These are phyloP conservation scores for Ogataea thermomethanolica DNA, from an alignment of 805 yeast genomes.

Conservation along the genomic window DNA sequence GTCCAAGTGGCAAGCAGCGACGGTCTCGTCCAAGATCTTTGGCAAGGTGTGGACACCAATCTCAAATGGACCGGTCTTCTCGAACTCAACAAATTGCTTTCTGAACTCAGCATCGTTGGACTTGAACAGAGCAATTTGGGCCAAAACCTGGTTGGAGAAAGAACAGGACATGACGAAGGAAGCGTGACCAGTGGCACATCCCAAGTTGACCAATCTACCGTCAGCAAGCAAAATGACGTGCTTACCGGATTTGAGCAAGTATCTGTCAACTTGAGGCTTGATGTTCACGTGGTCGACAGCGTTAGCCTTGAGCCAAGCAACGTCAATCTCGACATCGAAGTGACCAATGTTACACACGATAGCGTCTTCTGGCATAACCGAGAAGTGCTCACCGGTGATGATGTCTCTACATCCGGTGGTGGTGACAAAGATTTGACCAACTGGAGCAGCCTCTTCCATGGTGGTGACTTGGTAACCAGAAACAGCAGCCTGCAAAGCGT, in stretches of 20 bases:
- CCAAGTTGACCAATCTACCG: slow-evolving; percentile 98
- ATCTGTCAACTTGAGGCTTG: slow-evolving; percentile 99
- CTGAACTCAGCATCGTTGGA: slow-evolving; percentile 79
- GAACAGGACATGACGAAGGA: slow-evolving; percentile 99
- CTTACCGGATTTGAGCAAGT: slow-evolving; percentile 80
- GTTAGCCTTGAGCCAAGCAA: slow-evolving; percentile 96
- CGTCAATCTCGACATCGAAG: slow-evolving; percentile 98
- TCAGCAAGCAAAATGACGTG: slow-evolving; percentile 96
- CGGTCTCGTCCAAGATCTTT: slow-evolving; percentile 97
- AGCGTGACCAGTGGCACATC: slow-evolving; percentile 99
- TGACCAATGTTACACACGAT: slow-evolving; percentile 99
- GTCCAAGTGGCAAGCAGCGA: slow-evolving; percentile 92
- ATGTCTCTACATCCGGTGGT: slow-evolving; percentile 99
- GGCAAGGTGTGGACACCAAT: slow-evolving; percentile 95
- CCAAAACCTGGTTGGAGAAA: slow-evolving; percentile 98
- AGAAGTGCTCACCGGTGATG: slow-evolving; percentile 84
- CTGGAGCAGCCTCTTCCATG: slow-evolving; percentile 86
- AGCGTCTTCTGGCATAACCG: slow-evolving; percentile 97
- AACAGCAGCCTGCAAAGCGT: slow-evolving; percentile 99
- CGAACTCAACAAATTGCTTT: slow-evolving; percentile 78
- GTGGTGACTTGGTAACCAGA: slow-evolving; percentile 97
- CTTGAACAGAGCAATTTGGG: slow-evolving; percentile 97
- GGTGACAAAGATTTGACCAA: slow-evolving; percentile 97
- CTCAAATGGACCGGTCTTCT: slow-evolving; percentile 86
- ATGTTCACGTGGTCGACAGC: slow-evolving; percentile 93